Evolutionary conservation across 257 asterid species (phyloP).

Genomic region (Schizonepeta tenuifolia): DNA sequence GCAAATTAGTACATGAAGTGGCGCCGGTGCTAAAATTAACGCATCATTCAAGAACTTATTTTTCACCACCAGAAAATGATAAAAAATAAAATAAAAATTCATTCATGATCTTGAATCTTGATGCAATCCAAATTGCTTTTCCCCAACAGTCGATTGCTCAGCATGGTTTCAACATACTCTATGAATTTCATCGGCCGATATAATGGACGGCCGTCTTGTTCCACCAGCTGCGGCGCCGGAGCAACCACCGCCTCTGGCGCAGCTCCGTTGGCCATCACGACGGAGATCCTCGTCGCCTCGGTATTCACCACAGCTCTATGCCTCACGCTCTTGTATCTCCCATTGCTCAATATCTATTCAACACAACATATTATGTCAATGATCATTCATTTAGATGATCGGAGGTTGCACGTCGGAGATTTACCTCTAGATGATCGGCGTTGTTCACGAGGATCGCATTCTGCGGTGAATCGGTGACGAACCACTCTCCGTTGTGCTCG

Average conservation of each 20-base stretch:
- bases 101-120: too few species aligned
- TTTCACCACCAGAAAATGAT: too few species aligned
- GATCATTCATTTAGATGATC: too few species aligned
- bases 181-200: slow-evolving; percentile 50
- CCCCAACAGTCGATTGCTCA: too few species aligned
- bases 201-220: slow-evolving; percentile 32
- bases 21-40: too few species aligned
- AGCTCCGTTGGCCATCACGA: slow-evolving; percentile 35
- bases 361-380: too few species aligned
- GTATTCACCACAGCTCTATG: slow-evolving; percentile 48
- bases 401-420: too few species aligned
- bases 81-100: too few species aligned
- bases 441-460: slow-evolving; percentile 20
- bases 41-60: too few species aligned
- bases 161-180: slow-evolving; percentile 18
- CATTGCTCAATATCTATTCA: slow-evolving; percentile 40
- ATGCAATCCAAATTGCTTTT: too few species aligned
- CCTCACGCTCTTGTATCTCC: slow-evolving; percentile 46
- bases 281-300: slow-evolving; percentile 41
- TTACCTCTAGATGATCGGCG: slow-evolving; percentile 54
- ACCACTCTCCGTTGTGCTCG: slow-evolving; percentile 15
- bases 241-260: background rate
- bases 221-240: slow-evolving; percentile 10
- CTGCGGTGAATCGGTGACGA: background rate
- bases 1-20: too few species aligned